These are phyloP conservation scores for Picochlorum sp. DNA, from an alignment of 139 green algal genomes.

Conservation along the genomic window DNA sequence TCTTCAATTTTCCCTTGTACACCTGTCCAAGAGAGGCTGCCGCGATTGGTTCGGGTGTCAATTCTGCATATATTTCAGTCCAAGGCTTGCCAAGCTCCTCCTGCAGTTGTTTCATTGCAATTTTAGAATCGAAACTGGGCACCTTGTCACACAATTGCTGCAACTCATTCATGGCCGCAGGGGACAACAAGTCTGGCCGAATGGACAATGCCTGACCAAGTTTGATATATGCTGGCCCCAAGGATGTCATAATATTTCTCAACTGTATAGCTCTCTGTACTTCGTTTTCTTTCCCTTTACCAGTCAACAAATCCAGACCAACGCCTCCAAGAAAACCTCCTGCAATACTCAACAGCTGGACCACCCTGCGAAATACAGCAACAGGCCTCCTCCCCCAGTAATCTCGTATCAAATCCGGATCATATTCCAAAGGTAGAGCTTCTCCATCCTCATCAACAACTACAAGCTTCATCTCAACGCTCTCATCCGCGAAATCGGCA, in stretches of 20 bases:
- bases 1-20: conserved; percentile 68
- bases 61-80: conserved; percentile 76
- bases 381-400: conserved; percentile 82
- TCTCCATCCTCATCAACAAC: conserved; percentile 37
- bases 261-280: conserved; percentile 83
- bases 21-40: conserved; percentile 87
- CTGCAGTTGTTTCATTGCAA: conserved; percentile 65
- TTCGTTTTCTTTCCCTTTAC: conserved; percentile 53
- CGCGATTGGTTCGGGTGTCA: conserved; percentile 79
- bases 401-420: conserved; percentile 69
- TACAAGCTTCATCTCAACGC: conserved; percentile 30
- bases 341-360: conserved; percentile 76
- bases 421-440: conserved; percentile 74
- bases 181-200: conserved; percentile 89
- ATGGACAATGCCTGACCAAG: conserved; percentile 93
- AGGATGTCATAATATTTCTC: conserved; percentile 87
- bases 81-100: conserved; percentile 75
- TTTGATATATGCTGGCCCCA: conserved; percentile 96
- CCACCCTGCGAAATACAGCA: conserved; percentile 67
- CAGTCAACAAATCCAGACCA: conserved; percentile 45
- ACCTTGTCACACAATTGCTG: conserved; percentile 99
- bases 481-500: conserved; percentile 72
- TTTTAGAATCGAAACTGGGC: conserved; percentile 68
- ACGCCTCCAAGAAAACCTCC: conserved; percentile 71
- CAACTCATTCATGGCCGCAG: conserved; percentile 94